These are phyloP conservation scores for Fusarium austroafricanum DNA, from an alignment of 2,329 filamentous ascomycete species.

Conservation along the genomic window DNA sequence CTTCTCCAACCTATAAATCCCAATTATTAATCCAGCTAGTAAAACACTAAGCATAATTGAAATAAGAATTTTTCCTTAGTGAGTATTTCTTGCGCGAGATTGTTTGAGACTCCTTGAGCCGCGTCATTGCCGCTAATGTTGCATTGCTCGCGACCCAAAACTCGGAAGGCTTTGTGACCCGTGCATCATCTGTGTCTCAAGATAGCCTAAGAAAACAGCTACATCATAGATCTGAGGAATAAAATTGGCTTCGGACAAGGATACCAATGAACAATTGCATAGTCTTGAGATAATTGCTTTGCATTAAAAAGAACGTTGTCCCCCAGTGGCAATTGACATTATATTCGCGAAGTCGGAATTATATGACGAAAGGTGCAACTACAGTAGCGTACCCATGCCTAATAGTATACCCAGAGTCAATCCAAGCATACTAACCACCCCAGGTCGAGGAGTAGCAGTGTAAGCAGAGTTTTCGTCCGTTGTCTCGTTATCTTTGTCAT, in stretches of 20 bases:
- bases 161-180: not conserved
- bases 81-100: not conserved
- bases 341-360: not conserved
- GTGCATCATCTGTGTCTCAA: not conserved
- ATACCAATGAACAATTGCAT: not conserved
- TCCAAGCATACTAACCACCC: not conserved
- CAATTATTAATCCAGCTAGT: not conserved
- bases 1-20: rapidly evolving
- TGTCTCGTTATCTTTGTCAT: not conserved
- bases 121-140: not conserved
- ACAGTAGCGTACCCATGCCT: conserved; percentile 12
- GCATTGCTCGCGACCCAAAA: not conserved
- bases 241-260: too few species aligned
- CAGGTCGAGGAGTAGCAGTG: rapidly evolving
- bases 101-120: not conserved
- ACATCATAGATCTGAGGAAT: not conserved
- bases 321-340: not conserved
- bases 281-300: not conserved
- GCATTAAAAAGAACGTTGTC: not conserved
- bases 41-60: too few species aligned
- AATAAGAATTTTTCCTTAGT: not conserved
- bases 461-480: not conserved
- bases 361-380: not conserved
- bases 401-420: conserved; percentile 3
- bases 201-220: not conserved